A percentile compares a stretch with the other conserved stretches of the same genome.
Evolutionary conservation across 164 flowering plant species (phyloP).

Genomic region (Santalum album): DNA sequence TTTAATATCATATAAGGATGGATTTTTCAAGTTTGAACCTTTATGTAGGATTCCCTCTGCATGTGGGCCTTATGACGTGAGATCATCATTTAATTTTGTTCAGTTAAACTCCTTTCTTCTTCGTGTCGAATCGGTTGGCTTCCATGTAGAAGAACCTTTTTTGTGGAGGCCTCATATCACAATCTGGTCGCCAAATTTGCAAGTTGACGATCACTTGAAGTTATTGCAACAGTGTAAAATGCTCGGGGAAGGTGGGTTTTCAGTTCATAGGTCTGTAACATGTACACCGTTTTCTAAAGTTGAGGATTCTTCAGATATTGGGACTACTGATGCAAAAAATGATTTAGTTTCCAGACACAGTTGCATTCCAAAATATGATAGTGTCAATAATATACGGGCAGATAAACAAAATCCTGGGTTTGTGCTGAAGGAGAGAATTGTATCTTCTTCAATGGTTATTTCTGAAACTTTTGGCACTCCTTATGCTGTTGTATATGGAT

Average conservation of each 20-base stretch:
- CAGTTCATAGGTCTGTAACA: constrained; percentile 27
- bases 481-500: constrained; percentile 78
- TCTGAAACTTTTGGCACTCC: constrained; percentile 49
- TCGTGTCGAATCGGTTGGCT: constrained; percentile 56
- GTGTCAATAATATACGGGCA: constrained; percentile 10
- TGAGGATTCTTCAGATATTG: constrained; percentile 8
- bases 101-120: constrained; percentile 38
- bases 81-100: constrained; percentile 27
- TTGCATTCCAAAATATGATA: constrained; percentile 11
- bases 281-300: constrained; percentile 11
- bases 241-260: constrained; percentile 41
- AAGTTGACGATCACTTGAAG: constrained; percentile 16
- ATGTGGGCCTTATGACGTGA: constrained; percentile 23
- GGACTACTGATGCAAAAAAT: constrained; percentile 6
- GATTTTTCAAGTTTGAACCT: constrained; percentile 30
- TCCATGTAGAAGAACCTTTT: constrained; percentile 31
- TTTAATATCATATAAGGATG: constrained; percentile 30
- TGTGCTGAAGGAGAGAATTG: constrained; percentile 23
- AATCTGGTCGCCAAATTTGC: constrained; percentile 38
- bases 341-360: constrained; percentile 9
- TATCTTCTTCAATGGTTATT: constrained; percentile 86
- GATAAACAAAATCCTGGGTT: constrained; percentile 9
- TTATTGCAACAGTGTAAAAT: constrained; percentile 20
- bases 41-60: constrained; percentile 47
- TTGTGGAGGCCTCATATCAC: constrained; percentile 62